A percentile compares a stretch with the other conserved stretches of the same genome.
Conservation (phyloP, 257 asterid species). For the Gentiana straminea region DNA sequence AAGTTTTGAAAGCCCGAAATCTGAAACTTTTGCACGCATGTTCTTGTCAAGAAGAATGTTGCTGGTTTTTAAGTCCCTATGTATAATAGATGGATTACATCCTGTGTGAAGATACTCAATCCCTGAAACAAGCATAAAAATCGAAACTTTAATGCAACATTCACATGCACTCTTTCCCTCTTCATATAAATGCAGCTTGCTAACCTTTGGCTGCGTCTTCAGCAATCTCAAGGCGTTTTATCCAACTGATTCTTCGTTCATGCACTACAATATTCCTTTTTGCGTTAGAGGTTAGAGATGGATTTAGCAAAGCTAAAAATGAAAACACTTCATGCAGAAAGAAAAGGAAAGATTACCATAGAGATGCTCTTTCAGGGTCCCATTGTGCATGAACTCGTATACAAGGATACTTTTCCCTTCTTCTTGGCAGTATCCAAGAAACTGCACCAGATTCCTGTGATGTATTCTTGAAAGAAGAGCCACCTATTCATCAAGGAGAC, state of each 20-base stretch:
- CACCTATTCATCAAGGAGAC: slow-evolving; percentile 42
- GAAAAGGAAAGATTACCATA: slow-evolving; percentile 36
- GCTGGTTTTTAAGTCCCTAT: slow-evolving; percentile 91
- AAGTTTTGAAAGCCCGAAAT: slow-evolving; percentile 95
- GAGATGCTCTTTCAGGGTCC: slow-evolving; percentile 92
- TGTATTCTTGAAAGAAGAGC: slow-evolving; percentile 98
- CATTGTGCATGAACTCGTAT: slow-evolving; percentile 94
- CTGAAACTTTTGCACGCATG: slow-evolving; percentile 93
- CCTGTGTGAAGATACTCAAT: slow-evolving; percentile 98
- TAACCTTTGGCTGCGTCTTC: slow-evolving; percentile 95
- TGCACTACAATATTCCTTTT: slow-evolving; percentile 49
- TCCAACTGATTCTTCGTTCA: slow-evolving; percentile 71
- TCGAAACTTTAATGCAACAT: neutral
- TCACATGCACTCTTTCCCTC: neutral
- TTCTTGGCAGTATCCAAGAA: slow-evolving; percentile 96
- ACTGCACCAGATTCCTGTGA: slow-evolving; percentile 92
- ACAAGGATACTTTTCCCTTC: slow-evolving; percentile 81
- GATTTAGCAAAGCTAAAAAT: neutral
- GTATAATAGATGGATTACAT: slow-evolving; percentile 91
- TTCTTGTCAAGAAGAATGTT: slow-evolving; percentile 90
- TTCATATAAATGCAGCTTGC: slow-evolving; percentile 13
- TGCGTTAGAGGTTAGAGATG: slow-evolving; percentile 3
- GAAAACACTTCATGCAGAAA: neutral
- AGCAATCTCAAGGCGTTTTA: slow-evolving; percentile 94
- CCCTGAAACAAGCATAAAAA: slow-evolving; percentile 41